Evolutionary conservation across 2,329 filamentous ascomycete species (phyloP).

Genomic region (Metarhizium anisopliae): DNA sequence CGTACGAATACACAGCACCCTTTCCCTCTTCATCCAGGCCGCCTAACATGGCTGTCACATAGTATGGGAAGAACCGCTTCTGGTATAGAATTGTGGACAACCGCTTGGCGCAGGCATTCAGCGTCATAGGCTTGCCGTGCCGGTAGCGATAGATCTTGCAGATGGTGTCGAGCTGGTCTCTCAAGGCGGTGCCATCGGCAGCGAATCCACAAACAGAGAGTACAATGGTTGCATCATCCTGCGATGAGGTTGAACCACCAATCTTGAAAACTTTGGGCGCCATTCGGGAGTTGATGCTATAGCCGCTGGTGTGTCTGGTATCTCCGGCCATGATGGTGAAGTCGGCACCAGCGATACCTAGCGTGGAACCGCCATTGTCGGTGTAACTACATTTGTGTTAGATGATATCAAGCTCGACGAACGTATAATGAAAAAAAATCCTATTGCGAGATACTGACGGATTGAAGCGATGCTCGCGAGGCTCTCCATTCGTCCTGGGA

Average conservation of each 20-base stretch:
- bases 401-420: not conserved
- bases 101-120: constrained; percentile 89
- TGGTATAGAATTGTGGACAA: constrained; percentile 92
- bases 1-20: constrained; percentile 93
- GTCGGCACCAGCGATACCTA: constrained; percentile 87
- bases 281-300: constrained; percentile 98
- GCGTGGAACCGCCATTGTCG: constrained; percentile 93
- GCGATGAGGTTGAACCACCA: constrained; percentile 78
- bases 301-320: constrained; percentile 89
- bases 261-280: constrained; percentile 96
- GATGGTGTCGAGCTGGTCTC: constrained; percentile 85
- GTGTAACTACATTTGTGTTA: constrained; percentile 60
- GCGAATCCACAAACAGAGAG: constrained; percentile 94
- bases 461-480: constrained; percentile 77
- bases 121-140: constrained; percentile 91
- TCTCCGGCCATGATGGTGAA: constrained; percentile 97
- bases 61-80: constrained; percentile 99
- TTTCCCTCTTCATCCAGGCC: constrained; percentile 91
- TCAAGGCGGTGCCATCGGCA: constrained; percentile 86
- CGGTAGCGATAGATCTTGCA: constrained; percentile 99
- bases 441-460: constrained; percentile 51
- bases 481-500: constrained; percentile 45
- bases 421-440: not conserved
- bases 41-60: constrained; percentile 87
- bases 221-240: constrained; percentile 77